A percentile compares a stretch with the other conserved stretches of the same genome.
These are phyloP conservation scores for Coelastrella sp. DNA, from an alignment of 139 green algal genomes.

Conservation along the genomic window DNA sequence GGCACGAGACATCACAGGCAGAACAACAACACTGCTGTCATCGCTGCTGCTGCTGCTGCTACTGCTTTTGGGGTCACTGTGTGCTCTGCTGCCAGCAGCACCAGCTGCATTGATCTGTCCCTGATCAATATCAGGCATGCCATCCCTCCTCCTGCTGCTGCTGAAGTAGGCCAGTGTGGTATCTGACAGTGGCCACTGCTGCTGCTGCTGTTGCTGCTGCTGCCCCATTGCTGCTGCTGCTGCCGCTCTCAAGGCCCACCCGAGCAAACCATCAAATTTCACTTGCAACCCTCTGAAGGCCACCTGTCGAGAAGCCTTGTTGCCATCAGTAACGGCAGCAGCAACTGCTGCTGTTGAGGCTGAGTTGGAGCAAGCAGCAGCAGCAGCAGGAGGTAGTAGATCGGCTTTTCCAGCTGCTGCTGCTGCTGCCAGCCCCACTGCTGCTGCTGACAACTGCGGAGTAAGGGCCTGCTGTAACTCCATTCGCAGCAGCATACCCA, in stretches of 20 bases:
- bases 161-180: neutral
- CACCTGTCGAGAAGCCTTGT: neutral
- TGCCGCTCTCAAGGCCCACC: constrained; percentile 24
- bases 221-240: neutral
- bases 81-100: neutral
- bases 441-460: neutral
- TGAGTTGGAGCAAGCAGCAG: neutral
- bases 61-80: too few species aligned
- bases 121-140: neutral
- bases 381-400: neutral
- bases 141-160: neutral
- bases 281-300: constrained; percentile 16
- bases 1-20: constrained; percentile 18
- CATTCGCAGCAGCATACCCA: neutral
- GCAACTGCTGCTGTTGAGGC: neutral
- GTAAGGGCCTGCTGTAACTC: neutral
- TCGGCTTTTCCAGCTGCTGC: neutral
- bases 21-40: constrained; percentile 6
- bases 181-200: neutral
- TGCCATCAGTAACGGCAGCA: neutral
- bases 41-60: constrained; percentile 2
- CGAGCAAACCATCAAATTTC: constrained; percentile 25
- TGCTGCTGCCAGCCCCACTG: neutral
- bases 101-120: neutral
- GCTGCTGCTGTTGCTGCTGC: constrained; percentile 15